phyloP scores from a whole-genome alignment of 2,329 filamentous ascomycete species.

The Chrysoporthe cubensis region DNA sequence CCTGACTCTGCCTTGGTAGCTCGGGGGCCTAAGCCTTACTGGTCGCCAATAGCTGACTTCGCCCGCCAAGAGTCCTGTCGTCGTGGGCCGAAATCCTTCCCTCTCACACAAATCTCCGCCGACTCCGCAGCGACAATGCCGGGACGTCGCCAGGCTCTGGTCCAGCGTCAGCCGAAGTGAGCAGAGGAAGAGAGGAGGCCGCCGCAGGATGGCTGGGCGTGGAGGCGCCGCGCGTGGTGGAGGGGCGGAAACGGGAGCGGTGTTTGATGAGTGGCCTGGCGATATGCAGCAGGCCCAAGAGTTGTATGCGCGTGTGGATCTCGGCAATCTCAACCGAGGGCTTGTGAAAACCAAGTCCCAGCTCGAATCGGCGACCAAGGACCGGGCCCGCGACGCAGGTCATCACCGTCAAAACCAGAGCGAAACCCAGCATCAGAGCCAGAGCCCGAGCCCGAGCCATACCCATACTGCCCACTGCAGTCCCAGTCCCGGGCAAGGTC shows the following conservation, averaged over 20 bases:
- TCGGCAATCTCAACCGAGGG: slow-evolving; percentile 28
- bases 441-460: background rate
- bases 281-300: background rate
- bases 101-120: background rate
- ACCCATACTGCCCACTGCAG: background rate
- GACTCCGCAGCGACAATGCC: background rate
- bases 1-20: too few relatives aligned
- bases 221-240: background rate
- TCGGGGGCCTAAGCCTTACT: too few relatives aligned
- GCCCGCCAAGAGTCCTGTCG: background rate
- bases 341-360: background rate
- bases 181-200: background rate
- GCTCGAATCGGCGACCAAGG: background rate
- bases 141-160: background rate
- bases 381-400: slow-evolving; percentile 11
- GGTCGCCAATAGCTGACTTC: background rate
- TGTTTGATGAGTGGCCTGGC: background rate
- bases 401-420: background rate
- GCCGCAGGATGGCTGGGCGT: background rate
- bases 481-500: background rate
- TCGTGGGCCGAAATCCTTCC: background rate
- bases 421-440: background rate
- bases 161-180: background rate
- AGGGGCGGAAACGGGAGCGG: slow-evolving; percentile 9
- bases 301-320: slow-evolving; percentile 25